Base-by-base conservation (phyloP, 306 rosid genomes). In the Gillenia trifoliata region DNA sequence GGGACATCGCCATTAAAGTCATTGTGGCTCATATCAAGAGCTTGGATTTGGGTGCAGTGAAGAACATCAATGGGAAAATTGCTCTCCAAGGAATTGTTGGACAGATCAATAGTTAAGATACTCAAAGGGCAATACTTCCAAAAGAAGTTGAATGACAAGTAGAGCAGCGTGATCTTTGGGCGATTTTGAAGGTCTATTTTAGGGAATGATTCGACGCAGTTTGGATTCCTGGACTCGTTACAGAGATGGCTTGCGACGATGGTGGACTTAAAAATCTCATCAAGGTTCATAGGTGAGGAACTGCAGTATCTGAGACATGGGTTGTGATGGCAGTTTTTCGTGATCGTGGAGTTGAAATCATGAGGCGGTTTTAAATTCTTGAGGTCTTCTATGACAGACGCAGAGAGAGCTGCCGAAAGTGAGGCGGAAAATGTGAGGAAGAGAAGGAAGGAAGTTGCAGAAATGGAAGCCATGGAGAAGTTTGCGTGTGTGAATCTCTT, bases 161-260 rank as follows among this genome's bases (percentile, higher is more conserved):
- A 91, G 68, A 88, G 86, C 10, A 86, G 77, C 0, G 90, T 87
- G 17, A 85, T 72, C 57, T 64, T 82, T 0, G 93, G 92, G 12
- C 82, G 86, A 80, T 74, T 85, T 71, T 72, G 72, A 26, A 91
- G 93, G 78, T 91, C 89, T n/a, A 91, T 67, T 80, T 84, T 89
- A 4, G 90, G 86, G 79, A 91, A 91, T 1, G 93, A 77, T 6
- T 91, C 90, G 4, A 77, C 81, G 4, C 93, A 91, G 70, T 81
- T 82, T 2, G 90, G 92, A 65, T 89, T 89, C 64, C 74, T 85
- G 8, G 93, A 89, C 68, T 89, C 92, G 26, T 89, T 91, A 83
- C 92, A 91, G 23, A 91, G 89, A 81, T 87, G 90, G 72, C 92
- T 85, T 47, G 93, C 92, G 36, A 91, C 93, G 71, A 89, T 87